Evolutionary conservation across 257 asterid species (phyloP), one percentile per base, ranked within the genome.

Genomic region (Solanum paucissectum): DNA sequence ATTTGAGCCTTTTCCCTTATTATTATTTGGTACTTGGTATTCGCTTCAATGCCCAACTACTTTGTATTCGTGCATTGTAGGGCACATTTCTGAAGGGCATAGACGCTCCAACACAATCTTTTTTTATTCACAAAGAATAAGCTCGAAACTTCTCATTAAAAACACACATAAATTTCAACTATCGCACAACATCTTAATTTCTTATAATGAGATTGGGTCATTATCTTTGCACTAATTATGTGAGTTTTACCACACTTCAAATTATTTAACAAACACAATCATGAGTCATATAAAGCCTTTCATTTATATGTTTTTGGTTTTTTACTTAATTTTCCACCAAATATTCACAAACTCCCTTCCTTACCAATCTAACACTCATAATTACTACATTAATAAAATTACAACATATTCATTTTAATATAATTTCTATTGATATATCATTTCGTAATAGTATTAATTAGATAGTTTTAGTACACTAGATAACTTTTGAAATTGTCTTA

Each of bases 1-100:
- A 29, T 29, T 29, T 29, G 29, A 29, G 29, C 29, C 29, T 29
- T 29, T 29, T 29, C 29, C 29, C 29, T 33, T 33, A 33, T 49
- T 16, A 52, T 52, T 52, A 52, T 44, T 44, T 55, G 12, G 12
- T 60, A 9, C 1, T 60, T 0, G 6, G 0, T 60, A 9, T 23
- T 23, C 2, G 12, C 5, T 21, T 60, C 5, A 4, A n/a, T 9
- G 2, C 1, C 5, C 0, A 5, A 9, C 10, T 60, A 60, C 1
- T 23, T 21, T 6, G 2, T 60, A 60, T 60, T 10, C 3, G 1
- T 21, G 0, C 0, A 9, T 23, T 23, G 13, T 23, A 23, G 0
- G 1, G 0, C 3, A 2, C 5, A 9, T 60, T 23, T 60, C 0
- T 23, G 55, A 13, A 1, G 20, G 1, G 2, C 5, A 12, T 44